Conservation (phyloP, 2,329 filamentous ascomycete genomes). For the Penicillium oxalicum region DNA sequence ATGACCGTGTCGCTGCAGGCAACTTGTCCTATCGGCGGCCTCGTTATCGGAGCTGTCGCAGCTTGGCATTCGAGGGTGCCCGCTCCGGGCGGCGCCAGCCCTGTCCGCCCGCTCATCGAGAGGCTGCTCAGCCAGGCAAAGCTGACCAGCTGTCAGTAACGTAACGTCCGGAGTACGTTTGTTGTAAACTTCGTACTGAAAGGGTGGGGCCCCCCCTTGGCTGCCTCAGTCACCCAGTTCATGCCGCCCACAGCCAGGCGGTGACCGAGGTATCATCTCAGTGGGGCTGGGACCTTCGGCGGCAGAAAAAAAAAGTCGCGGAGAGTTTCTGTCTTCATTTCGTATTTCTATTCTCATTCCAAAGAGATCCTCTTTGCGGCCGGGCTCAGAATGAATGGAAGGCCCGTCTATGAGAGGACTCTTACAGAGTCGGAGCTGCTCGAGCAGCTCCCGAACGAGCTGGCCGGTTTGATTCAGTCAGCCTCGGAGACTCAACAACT, state of each 20-base stretch:
- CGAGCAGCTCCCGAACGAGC: conserved; percentile 61
- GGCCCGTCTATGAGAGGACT: conserved; percentile 45
- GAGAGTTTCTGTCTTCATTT: conserved; percentile 24
- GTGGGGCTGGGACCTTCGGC: conserved; percentile 25
- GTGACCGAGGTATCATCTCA: conserved; percentile 15
- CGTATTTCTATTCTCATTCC: conserved; percentile 2
- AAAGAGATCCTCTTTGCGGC: conserved; percentile 29
- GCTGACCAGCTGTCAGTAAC: too few species aligned
- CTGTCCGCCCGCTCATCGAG: too few species aligned
- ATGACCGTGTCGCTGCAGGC: conserved; percentile 3
- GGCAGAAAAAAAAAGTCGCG: conserved; percentile 34
- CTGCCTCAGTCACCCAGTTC: conserved; percentile 20
- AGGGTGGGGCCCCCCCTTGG: too few species aligned
- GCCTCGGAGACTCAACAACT: conserved; percentile 62
- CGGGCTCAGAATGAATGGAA: conserved; percentile 34
- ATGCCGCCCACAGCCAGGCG: conserved; percentile 13
- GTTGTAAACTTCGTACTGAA: too few species aligned
- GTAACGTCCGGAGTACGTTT: too few species aligned
- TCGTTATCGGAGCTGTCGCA: conserved; percentile 15
- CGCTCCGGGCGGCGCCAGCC: conserved; percentile 16
- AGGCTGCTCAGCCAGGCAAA: too few species aligned
- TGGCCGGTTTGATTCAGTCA: conserved; percentile 61
- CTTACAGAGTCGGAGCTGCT: conserved; percentile 48
- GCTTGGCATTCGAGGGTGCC: neutral
- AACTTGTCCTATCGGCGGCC: neutral